phyloP scores from a whole-genome alignment of 139 green algal genomes.

The Chlamydomonas incerta region DNA sequence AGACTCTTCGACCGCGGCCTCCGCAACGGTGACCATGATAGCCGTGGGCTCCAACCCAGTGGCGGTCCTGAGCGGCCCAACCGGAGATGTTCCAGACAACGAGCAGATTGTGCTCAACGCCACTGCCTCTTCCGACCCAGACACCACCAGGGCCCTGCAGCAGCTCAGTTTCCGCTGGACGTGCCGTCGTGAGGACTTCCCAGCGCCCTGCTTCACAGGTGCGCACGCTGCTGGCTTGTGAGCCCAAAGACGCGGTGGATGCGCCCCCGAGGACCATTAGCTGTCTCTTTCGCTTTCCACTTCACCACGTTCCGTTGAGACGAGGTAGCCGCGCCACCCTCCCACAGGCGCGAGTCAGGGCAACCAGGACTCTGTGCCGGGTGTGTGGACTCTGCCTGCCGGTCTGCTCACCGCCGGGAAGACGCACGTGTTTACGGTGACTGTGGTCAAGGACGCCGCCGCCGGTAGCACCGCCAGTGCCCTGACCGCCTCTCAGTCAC shows the following conservation, averaged over 20 bases:
- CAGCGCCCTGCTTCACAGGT: slow-evolving; percentile 26
- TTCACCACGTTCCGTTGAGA: too few relatives aligned
- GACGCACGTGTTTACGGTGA: slow-evolving; percentile 14
- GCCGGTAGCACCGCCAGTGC: not conserved
- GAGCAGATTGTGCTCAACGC: not conserved
- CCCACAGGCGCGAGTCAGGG: not conserved
- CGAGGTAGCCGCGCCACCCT: too few relatives aligned
- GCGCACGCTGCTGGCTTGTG: too few relatives aligned
- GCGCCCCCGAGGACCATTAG: too few relatives aligned
- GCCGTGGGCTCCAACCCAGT: not conserved
- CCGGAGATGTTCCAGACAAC: not conserved
- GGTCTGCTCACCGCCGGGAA: not conserved
- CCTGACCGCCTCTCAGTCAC: not conserved
- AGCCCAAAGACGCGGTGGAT: too few relatives aligned
- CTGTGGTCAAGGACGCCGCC: not conserved
- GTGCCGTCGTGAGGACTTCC: slow-evolving; percentile 22
- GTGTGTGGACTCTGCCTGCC: slow-evolving; percentile 1
- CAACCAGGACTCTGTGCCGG: not conserved
- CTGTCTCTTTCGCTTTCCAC: too few relatives aligned
- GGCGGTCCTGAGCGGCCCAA: not conserved
- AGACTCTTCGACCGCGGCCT: not conserved
- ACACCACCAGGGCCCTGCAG: not conserved
- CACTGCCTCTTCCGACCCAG: not conserved
- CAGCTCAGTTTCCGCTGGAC: not conserved
- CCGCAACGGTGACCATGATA: not conserved